Evolutionary conservation across 2,329 filamentous ascomycete species (phyloP).

Genomic region (Xylaria polymorpha): DNA sequence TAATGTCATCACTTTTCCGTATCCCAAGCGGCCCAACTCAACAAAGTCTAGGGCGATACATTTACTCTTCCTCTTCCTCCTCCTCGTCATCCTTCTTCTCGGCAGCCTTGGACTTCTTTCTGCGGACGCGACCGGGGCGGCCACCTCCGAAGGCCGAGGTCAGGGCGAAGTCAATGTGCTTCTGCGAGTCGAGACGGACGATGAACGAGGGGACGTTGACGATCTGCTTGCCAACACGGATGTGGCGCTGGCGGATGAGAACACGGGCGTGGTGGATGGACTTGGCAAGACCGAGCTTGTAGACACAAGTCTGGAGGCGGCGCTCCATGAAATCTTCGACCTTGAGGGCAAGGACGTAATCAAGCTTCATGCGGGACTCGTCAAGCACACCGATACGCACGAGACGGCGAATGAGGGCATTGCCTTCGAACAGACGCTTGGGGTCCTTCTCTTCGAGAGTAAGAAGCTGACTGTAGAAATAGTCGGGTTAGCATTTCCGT

Average conservation of each 20-base stretch:
- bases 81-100: conserved; percentile 84
- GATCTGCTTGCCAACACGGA: conserved; percentile 99
- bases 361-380: conserved; percentile 99
- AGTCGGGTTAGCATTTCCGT: not conserved
- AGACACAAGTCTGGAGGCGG: conserved; percentile 99
- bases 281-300: conserved; percentile 99
- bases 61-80: conserved; percentile 85
- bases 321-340: conserved; percentile 99
- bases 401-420: conserved; percentile 99
- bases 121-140: conserved; percentile 95
- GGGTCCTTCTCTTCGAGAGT: conserved; percentile 99
- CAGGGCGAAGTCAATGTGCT: conserved; percentile 99
- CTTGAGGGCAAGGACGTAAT: conserved; percentile 99
- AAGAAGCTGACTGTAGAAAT: conserved; percentile 85
- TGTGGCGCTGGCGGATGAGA: conserved; percentile 99
- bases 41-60: conserved; percentile 46
- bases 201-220: conserved; percentile 99
- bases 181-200: conserved; percentile 99
- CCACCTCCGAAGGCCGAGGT: conserved; percentile 98
- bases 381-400: conserved; percentile 99
- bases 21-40: conserved; percentile 46
- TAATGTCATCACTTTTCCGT: conserved; percentile 51
- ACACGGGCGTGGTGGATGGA: conserved; percentile 99
- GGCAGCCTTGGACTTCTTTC: conserved; percentile 99
- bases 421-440: conserved; percentile 99